Base-by-base conservation (phyloP, 2,329 filamentous ascomycete genomes). In the Tolypocladium tropicale region DNA sequence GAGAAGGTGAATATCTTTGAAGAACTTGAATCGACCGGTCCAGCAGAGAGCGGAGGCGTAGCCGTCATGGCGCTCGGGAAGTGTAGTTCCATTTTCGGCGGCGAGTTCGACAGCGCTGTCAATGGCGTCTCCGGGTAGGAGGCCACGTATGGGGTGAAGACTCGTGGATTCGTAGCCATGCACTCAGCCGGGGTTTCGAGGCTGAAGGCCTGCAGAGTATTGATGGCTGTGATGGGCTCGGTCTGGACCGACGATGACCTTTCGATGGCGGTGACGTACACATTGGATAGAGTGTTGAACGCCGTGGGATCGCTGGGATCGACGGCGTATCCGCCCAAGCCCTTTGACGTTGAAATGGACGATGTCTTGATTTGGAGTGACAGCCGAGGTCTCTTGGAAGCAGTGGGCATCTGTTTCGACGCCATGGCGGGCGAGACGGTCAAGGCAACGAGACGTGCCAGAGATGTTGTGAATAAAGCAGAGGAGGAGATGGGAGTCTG, bases 221-320 rank as follows among this genome's bases (percentile, higher is more conserved):
- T 75, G 66, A 80, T 79, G 54, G 78, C 76, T 2, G 76, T 78
- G 52, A 79, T 64, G 9, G 78, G 75, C 39, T 77, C 74, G 36
- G 74, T 21, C 46, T 74, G 74, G 37, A 72, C 63, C 3, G 80
- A 77, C 1, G 80, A 78, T 32, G 79, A 77, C 52, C 81, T 78
- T 67, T 83, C 82, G 54, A 86, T 83, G 58, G 82, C 80, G 3
- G 79, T 81, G 30, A 80, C 78, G 63, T 86, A 86, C 58, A 82
- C 79, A 68, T 86, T 86, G 55, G 82, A 84, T 41, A 86, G 75
- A 2, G 83, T 86, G 69, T 86, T 86, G 71, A 85, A 84, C 25
- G 81, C 74, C 1, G 83, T 86, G 4, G 82, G 81, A 34, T 83
- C 84, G 57, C 75, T 78, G 33, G 80, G 78, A 61, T 85, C 78